Conservation (phyloP, 306 rosid genomes). For the Castanea sativa region DNA sequence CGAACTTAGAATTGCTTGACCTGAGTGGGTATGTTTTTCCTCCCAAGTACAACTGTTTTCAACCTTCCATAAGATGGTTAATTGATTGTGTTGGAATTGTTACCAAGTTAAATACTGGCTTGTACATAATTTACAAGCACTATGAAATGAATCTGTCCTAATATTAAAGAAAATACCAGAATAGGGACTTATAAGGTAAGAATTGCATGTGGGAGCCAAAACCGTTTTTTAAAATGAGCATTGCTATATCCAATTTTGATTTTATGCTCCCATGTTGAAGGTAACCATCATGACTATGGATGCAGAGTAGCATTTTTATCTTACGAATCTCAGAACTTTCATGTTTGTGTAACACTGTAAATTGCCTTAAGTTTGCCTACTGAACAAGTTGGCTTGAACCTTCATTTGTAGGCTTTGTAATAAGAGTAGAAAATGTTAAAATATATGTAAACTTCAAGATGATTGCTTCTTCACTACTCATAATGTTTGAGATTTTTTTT, state of each 20-base stretch:
- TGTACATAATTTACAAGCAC: neutral
- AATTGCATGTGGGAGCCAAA: neutral
- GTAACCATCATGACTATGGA: neutral
- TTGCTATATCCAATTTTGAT: neutral
- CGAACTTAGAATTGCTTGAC: slow-evolving; percentile 79
- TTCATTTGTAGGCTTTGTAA: neutral
- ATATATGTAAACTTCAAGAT: neutral
- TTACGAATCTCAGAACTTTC: neutral
- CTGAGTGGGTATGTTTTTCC: slow-evolving; percentile 78
- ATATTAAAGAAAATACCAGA: neutral
- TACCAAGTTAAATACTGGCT: neutral
- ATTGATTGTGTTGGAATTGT: neutral
- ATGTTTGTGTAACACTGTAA: neutral
- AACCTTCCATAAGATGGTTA: neutral
- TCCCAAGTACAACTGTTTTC: slow-evolving; percentile 6
- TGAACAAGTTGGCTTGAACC: neutral
- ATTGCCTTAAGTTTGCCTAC: neutral
- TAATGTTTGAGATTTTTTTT: slow-evolving; percentile 5
- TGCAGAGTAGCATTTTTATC: neutral
- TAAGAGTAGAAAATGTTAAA: neutral
- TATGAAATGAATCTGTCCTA: neutral
- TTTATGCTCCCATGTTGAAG: neutral
- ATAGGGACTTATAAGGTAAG: neutral
- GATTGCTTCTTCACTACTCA: neutral
- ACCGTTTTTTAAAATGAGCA: neutral